Evolutionary conservation across 2,329 filamentous ascomycete species (phyloP), one percentile per base, ranked within the genome.

Genomic region (Fusarium ambrosium): DNA sequence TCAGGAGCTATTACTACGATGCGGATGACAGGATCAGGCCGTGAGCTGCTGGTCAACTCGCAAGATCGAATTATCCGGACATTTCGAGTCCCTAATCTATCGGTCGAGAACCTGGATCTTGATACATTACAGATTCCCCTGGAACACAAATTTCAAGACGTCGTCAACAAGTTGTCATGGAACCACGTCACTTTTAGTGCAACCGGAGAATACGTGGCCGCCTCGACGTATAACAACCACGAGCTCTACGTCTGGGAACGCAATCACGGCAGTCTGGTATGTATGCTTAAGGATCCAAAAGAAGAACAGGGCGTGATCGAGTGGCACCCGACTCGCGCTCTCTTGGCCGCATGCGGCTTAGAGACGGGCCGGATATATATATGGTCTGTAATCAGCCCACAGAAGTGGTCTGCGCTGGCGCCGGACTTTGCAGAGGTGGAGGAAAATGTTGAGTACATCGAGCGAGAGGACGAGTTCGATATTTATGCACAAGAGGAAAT

Each of bases 231-330:
- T 83, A 98, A 98, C 88, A 99, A 99, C 80, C 95, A 98, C 79
- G 96, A 99, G 83, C 94, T 99, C 73, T 98, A 98, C 84, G 95
- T 98, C 32, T 98, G 96, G 97, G 97, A 99, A 84, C 92, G 97
- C 64, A 93, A 93, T 66, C 95, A 97, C 79, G 97, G 97, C 61
- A 98, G 95, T 83, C 86, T 99, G 67, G 95, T 98, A 63, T 97
- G 97, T 83, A 99, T 99, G 86, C 88, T 99, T 43, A 97, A 99
- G 82, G 96, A 97, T 1, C 95, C 96, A 1, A 97, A 97, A 79
- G 97, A 99, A 84, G 97, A 99, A 83, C 91, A 98, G 71, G 96
- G 96, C 1, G 94, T 97, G 6, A 95, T 99, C 29, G 97, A 99
- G 84, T 99, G 97, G 97, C 97, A 99, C 81, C 97, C 97, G 1